Base-by-base conservation (phyloP, 441 rosid species). In the Eugenia klotzschiana region DNA sequence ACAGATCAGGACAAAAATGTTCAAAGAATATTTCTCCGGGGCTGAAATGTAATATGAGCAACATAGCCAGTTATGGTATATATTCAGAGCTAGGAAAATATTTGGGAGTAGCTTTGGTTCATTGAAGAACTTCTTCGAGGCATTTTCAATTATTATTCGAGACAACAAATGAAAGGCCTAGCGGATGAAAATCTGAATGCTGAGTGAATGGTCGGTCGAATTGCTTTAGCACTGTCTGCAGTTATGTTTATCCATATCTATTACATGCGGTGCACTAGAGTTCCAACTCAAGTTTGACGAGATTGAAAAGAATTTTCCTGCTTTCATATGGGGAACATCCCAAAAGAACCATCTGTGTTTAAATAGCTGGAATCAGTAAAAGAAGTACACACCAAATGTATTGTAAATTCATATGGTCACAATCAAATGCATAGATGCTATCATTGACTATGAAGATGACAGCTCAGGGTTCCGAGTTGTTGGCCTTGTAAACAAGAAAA, bases 401-500 rank as follows among this genome's bases (percentile, higher is more conserved):
- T 33, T 18, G 46, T 40, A 7, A 46, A 64, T 64, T 64, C 77
- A 64, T 43, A 64, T 33, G 46, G 77, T 64, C 20, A 18, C 46
- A 33, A 22, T 33, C 33, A 4, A 64, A 18, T 18, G 46, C 77
- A 64, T 20, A 9, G n/a, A 8, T 64, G 77, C n/a, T 18, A 18
- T 4, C 77, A 9, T 33, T 22, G 77, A 20, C 77, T 18, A 33
- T 64, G 74, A 33, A 33, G 43, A 18, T 8, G 46, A 64, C 46
- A 5, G 15, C n/a, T 64, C 77, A 64, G 77, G n/a, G 25, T 64
- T 64, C 46, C 20, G 54, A 79, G 51, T 40, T 6, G 50, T 52
- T 26, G 13, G 83, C 52, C 46, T 50, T 84, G 73, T 84, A 84
- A 12, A 84, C 74, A 25, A 85, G 85, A 88, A 95, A 92, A 52